phyloP scores from a whole-genome alignment of 768 basidiomycete genomes.

The Mycena vulgaris region DNA sequence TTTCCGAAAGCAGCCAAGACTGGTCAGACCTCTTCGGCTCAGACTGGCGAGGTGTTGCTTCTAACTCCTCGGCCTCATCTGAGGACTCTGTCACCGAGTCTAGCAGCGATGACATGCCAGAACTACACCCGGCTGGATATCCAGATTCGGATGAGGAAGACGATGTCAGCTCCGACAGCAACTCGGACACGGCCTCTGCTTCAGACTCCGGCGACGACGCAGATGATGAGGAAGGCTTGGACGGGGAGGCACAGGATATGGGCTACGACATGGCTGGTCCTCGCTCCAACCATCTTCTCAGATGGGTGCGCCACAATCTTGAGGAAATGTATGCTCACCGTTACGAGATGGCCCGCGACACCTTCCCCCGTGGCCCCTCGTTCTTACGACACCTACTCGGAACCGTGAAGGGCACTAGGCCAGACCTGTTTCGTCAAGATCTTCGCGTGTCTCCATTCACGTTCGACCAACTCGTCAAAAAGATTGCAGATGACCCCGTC shows the following conservation, averaged over 20 bases:
- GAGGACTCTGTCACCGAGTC: no score
- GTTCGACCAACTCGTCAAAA: slow-evolving; percentile 17
- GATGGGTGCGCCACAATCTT: slow-evolving; percentile 21
- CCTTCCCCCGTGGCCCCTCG: slow-evolving; percentile 31
- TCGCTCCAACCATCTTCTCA: no score
- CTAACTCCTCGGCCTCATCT: not conserved
- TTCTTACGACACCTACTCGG: slow-evolving; percentile 28
- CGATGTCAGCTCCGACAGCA: not conserved
- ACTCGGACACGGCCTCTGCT: not conserved
- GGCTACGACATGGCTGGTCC: no score
- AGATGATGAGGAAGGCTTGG: not conserved
- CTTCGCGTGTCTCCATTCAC: slow-evolving; percentile 21
- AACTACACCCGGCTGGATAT: slow-evolving; percentile 8
- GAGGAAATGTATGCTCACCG: slow-evolving; percentile 38
- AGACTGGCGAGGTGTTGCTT: not conserved
- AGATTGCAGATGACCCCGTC: slow-evolving; percentile 21
- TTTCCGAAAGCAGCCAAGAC: not conserved
- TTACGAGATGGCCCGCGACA: slow-evolving; percentile 33
- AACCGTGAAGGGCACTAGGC: not conserved
- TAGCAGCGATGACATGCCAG: not conserved
- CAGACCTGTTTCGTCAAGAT: slow-evolving; percentile 22
- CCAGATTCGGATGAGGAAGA: slow-evolving; percentile 12
- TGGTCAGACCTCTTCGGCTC: slow-evolving; percentile 13
- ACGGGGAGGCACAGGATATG: not conserved
- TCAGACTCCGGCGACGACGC: not conserved